Base-by-base conservation (phyloP, 306 rosid species). In the Luffa aegyptiaca region DNA sequence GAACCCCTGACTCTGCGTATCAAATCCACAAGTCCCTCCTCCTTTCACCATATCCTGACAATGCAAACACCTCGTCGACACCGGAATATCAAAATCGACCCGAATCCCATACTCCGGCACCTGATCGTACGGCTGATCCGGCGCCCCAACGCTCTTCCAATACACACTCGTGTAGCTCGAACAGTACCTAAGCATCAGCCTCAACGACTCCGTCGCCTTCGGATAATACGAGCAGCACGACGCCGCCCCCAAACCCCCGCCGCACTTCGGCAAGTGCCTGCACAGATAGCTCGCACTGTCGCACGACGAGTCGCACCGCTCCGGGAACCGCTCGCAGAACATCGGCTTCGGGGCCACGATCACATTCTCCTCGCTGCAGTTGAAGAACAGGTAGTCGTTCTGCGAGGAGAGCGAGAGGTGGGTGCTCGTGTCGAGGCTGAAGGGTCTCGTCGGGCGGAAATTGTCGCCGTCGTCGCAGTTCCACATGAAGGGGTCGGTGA, bases 221-320 rank as follows among this genome's bases (percentile, higher is more conserved):
- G 98, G 98, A 76, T 91, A 89, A 76, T 95, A 95, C 56, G 98
- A 92, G 62, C 98, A 95, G 80, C 98, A 95, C 71, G 96, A 86
- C 80, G 86, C 81, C 7, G 71, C 78, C 13, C 66, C 76, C 41
- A 87, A 77, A 31, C 90, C 89, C 55, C 85, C 86, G 3, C 89
- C 84, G 66, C 98, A 95, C 12, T 84, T 79, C 0, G 98, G 98
- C 21, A 95, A 80, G 86, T 93, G 97, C 74, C 97, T 88, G 78
- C 97, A 95, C 2, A 95, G 91, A 78, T 91, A 91, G 31, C 97
- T 93, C 8, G 97, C 90, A 81, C 97, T 92, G 80, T 92, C 97
- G 80, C 99, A 95, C 0, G 99, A 92, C 0, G 99, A 95, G 82
- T 95, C 99, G 44, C 99, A 95, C 37, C 83, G 86, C 14, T 90